These are phyloP conservation scores for Volvox reticuliferus DNA, from an alignment of 139 green algal genomes.

Conservation along the genomic window DNA sequence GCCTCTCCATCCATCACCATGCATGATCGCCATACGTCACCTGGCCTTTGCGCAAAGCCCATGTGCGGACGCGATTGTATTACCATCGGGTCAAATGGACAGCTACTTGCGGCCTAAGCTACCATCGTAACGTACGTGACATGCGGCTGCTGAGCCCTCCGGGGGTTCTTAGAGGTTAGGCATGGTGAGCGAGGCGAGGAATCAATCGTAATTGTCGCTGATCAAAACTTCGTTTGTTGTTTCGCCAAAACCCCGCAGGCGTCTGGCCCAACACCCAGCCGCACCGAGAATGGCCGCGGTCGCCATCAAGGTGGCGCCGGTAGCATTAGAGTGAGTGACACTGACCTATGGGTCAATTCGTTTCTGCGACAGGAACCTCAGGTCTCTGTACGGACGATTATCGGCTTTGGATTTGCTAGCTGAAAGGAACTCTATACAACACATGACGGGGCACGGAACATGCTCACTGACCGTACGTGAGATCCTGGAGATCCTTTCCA, in stretches of 20 bases:
- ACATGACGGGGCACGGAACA: neutral
- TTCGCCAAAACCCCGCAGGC: neutral
- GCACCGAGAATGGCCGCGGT: neutral
- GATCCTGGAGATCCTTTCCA: neutral
- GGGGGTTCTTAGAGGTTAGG: no score
- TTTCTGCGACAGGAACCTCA: no score
- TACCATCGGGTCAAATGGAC: no score
- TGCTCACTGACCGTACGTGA: neutral
- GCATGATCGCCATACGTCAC: no score
- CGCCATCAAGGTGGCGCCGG: neutral
- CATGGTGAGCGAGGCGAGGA: no score
- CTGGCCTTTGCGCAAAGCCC: no score
- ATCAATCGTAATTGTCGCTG: neutral
- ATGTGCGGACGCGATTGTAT: no score
- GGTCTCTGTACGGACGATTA: no score
- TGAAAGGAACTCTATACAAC: no score
- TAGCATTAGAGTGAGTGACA: neutral
- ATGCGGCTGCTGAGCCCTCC: no score
- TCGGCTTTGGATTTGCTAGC: neutral
- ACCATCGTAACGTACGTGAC: no score
- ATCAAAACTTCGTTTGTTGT: neutral
- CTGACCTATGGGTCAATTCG: neutral
- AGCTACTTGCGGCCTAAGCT: no score
- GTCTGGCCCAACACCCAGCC: conserved; percentile 4
- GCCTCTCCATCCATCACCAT: neutral